Evolutionary conservation across 192 early-diverging fungal species (phyloP).

Genomic region (Cetraspora pellucida): DNA sequence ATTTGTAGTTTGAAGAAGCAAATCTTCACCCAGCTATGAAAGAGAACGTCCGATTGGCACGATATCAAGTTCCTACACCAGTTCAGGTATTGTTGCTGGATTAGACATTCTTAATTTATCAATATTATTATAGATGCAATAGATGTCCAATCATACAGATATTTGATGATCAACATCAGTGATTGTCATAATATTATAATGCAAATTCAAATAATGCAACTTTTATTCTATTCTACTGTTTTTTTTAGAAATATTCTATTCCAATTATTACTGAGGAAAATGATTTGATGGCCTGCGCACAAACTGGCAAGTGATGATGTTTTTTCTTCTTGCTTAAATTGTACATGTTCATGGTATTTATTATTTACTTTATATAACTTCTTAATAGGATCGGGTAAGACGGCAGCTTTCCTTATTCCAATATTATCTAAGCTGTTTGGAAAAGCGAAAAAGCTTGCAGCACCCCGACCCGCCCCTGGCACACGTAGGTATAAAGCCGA

Average conservation of each 20-base stretch:
- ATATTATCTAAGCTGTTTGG: constrained; percentile 68
- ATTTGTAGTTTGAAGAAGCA: constrained; percentile 63
- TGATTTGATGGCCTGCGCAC: constrained; percentile 88
- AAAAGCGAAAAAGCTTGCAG: constrained; percentile 43
- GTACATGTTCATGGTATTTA: neutral
- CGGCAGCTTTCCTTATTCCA: constrained; percentile 80
- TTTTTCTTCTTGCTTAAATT: too few species aligned
- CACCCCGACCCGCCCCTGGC: constrained; percentile 37
- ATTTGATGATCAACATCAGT: too few species aligned
- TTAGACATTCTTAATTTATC: neutral
- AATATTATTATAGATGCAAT: too few species aligned
- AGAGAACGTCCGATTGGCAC: constrained; percentile 65
- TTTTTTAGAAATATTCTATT: constrained; percentile 55
- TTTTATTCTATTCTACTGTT: too few species aligned
- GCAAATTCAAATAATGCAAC: neutral
- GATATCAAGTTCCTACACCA: constrained; percentile 72
- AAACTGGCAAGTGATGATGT: constrained; percentile 57
- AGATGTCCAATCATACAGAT: too few species aligned
- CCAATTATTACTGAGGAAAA: constrained; percentile 61
- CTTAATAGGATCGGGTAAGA: constrained; percentile 66
- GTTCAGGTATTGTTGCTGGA: constrained; percentile 57
- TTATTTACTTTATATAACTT: neutral
- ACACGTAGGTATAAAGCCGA: constrained; percentile 50
- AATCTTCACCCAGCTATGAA: constrained; percentile 63
- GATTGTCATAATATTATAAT: neutral